phyloP scores from a whole-genome alignment of 1,284 basidiomycete genomes.

The Ustilago xerochloae region DNA sequence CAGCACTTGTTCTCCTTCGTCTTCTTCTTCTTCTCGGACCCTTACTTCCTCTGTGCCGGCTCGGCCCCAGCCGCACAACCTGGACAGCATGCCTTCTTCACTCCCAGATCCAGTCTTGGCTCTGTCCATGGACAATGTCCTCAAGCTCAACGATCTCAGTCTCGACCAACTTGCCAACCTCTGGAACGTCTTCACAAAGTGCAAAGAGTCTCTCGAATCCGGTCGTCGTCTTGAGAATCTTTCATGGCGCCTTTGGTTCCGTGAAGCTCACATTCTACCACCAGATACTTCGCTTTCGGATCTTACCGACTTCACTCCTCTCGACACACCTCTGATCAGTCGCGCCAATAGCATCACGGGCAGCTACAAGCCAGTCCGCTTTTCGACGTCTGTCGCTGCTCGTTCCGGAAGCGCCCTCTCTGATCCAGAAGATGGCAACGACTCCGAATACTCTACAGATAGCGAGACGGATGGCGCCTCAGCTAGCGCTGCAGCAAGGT shows the following conservation, averaged over 20 bases:
- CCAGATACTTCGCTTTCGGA: slow-evolving; percentile 56
- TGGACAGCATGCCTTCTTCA: slow-evolving; percentile 35
- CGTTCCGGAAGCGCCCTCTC: slow-evolving; percentile 35
- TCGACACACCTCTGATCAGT: slow-evolving; percentile 53
- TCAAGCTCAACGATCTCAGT: slow-evolving; percentile 52
- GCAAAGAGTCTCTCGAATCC: slow-evolving; percentile 80
- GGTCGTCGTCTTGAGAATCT: slow-evolving; percentile 84
- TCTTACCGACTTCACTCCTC: slow-evolving; percentile 52
- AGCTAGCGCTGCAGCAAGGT: neutral
- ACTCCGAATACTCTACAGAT: slow-evolving; percentile 41
- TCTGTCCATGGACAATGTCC: slow-evolving; percentile 55
- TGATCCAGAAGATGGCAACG: slow-evolving; percentile 49
- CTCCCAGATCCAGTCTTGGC: slow-evolving; percentile 59
- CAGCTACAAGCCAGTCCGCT: slow-evolving; percentile 38
- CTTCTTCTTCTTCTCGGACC: neutral
- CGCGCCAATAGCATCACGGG: slow-evolving; percentile 52
- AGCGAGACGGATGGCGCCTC: slow-evolving; percentile 17
- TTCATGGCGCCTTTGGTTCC: slow-evolving; percentile 85
- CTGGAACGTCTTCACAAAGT: slow-evolving; percentile 79
- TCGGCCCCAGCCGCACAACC: slow-evolving; percentile 5
- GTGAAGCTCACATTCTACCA: slow-evolving; percentile 70
- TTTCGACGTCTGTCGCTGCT: slow-evolving; percentile 9
- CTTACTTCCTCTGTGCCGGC: slow-evolving; percentile 1
- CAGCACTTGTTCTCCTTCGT: neutral
- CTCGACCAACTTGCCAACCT: slow-evolving; percentile 59